These are phyloP conservation scores for Ophiostoma pallidulum DNA, from an alignment of 2,329 filamentous ascomycete species.

Conservation along the genomic window DNA sequence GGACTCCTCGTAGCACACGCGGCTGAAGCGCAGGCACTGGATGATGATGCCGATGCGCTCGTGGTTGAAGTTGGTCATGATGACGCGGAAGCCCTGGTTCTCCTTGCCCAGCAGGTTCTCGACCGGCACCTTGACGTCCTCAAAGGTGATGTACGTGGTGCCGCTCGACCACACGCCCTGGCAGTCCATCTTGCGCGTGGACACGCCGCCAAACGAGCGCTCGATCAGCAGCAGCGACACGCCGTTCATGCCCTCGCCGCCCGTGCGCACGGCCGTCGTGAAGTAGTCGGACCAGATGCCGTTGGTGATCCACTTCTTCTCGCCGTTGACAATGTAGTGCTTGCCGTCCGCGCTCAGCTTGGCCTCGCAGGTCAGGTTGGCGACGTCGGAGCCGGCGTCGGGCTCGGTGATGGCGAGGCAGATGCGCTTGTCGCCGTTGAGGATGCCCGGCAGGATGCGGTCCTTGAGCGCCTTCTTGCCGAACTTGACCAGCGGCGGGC, in stretches of 20 bases:
- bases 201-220: conserved; percentile 72
- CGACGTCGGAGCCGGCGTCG: conserved; percentile 90
- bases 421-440: conserved; percentile 91
- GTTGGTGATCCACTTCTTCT: conserved; percentile 99
- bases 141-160: conserved; percentile 95
- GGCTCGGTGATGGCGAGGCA: conserved; percentile 96
- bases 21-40: conserved; percentile 88
- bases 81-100: conserved; percentile 94
- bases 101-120: conserved; percentile 97
- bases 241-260: conserved; percentile 82
- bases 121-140: conserved; percentile 98
- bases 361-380: conserved; percentile 90
- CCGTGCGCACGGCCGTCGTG: conserved; percentile 90
- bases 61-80: conserved; percentile 99
- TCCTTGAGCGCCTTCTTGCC: conserved; percentile 78
- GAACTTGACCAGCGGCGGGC: conserved; percentile 85
- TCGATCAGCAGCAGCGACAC: conserved; percentile 88
- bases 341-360: conserved; percentile 93
- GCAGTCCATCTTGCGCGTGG: conserved; percentile 93
- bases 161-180: conserved; percentile 94
- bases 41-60: conserved; percentile 98
- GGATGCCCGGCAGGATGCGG: conserved; percentile 77
- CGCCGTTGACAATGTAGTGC: conserved; percentile 98
- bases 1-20: conserved; percentile 94
- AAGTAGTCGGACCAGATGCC: conserved; percentile 97